phyloP scores from a whole-genome alignment of 805 yeast species.

The Saturnispora bothae region DNA sequence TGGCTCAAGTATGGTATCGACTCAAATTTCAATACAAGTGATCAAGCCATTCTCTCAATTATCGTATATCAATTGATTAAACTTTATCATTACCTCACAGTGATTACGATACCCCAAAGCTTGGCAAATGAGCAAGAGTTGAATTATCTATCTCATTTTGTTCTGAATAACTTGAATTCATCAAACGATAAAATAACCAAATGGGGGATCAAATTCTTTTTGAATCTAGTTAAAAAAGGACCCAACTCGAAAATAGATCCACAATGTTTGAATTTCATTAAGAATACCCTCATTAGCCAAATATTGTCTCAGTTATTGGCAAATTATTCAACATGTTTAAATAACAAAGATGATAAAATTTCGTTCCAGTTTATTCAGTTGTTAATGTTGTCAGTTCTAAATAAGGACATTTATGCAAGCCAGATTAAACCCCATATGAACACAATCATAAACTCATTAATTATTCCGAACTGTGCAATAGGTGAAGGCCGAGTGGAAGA shows the following conservation, averaged over 20 bases:
- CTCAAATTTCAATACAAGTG: constrained; percentile 3
- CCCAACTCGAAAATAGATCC: constrained; percentile 1
- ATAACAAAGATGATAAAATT: background rate
- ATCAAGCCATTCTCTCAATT: background rate
- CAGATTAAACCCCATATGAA: constrained; percentile 55
- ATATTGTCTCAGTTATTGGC: background rate
- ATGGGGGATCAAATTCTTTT: constrained; percentile 5
- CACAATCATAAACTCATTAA: constrained; percentile 55
- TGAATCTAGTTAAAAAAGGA: constrained; percentile 5
- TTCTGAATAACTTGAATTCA: background rate
- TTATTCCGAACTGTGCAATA: constrained; percentile 69
- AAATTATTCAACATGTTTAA: background rate
- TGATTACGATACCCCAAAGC: constrained; percentile 4
- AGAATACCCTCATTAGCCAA: background rate
- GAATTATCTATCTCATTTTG: background rate
- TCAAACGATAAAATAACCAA: background rate
- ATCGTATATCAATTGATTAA: constrained; percentile 3
- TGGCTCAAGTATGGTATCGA: constrained; percentile 3
- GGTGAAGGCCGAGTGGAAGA: constrained; percentile 55
- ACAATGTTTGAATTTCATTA: background rate
- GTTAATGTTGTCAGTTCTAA: constrained; percentile 4
- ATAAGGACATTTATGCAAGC: constrained; percentile 2
- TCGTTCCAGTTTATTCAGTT: constrained; percentile 2
- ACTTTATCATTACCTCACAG: constrained; percentile 3
- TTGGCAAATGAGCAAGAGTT: constrained; percentile 2